Evolutionary conservation across 2,329 filamentous ascomycete species (phyloP).

Genomic region (Pestalotiopsis sp.): DNA sequence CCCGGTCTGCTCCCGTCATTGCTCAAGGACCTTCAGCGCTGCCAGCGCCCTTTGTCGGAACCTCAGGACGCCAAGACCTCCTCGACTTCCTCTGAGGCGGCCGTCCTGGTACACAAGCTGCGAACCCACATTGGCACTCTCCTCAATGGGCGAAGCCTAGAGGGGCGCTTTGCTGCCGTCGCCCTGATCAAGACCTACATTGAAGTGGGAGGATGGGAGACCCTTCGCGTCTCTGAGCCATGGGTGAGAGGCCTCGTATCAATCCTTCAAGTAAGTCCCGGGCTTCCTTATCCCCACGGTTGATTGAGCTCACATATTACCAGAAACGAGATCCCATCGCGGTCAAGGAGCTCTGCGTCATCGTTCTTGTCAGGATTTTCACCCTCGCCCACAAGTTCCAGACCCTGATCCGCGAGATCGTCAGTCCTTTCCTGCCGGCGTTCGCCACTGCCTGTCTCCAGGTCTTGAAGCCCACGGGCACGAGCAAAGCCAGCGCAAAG

Average conservation of each 20-base stretch:
- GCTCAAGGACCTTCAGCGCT: slow-evolving; percentile 60
- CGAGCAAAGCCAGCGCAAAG: slow-evolving; percentile 38
- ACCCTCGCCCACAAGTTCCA: slow-evolving; percentile 79
- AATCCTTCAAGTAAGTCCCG: slow-evolving; percentile 65
- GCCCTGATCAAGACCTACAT: slow-evolving; percentile 79
- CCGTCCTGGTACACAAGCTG: slow-evolving; percentile 78
- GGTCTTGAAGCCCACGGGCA: slow-evolving; percentile 53
- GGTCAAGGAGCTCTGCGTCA: slow-evolving; percentile 75
- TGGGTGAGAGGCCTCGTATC: slow-evolving; percentile 80
- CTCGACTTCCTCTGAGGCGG: slow-evolving; percentile 63
- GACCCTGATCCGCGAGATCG: slow-evolving; percentile 84
- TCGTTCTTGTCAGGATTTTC: slow-evolving; percentile 83
- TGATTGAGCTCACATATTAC: slow-evolving; percentile 9
- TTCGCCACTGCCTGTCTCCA: slow-evolving; percentile 77
- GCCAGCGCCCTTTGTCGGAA: slow-evolving; percentile 63
- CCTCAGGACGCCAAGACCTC: slow-evolving; percentile 63
- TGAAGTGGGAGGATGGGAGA: slow-evolving; percentile 84
- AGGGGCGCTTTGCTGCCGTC: slow-evolving; percentile 78
- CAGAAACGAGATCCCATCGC: slow-evolving; percentile 78
- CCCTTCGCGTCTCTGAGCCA: slow-evolving; percentile 69
- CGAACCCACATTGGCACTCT: slow-evolving; percentile 78
- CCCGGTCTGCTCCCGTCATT: slow-evolving; percentile 74
- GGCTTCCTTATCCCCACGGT: neutral
- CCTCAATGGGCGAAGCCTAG: slow-evolving; percentile 72
- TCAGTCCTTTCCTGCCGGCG: slow-evolving; percentile 75